phyloP scores from a whole-genome alignment of 176 grass and related monocot species.

The bread wheat (Triticum aestivum) region IWGSC_CS_RefSeq_v2.1 NC_057800.1:669148069-669148568 shows the following conservation, averaged over 20 bases:
- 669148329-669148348: background rate
- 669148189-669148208: background rate
- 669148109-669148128: background rate
- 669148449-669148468: conserved; percentile 11
- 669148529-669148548: background rate
- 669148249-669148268: background rate
- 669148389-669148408: conserved; percentile 29
- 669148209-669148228: background rate
- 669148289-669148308: background rate
- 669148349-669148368: conserved; percentile 24
- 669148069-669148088: background rate
- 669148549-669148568: conserved; percentile 3
- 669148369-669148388: conserved; percentile 30
- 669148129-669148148: no score
- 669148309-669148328: background rate
- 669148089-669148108: background rate
- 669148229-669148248: background rate
- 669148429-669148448: background rate
- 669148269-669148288: background rate
- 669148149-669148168: no score
- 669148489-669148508: background rate
- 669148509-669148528: background rate
- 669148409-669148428: background rate
- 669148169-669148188: background rate
- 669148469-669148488: background rate